phyloP scores from a whole-genome alignment of 169 alveolate species.

The Cryptosporidium sp. region DNA sequence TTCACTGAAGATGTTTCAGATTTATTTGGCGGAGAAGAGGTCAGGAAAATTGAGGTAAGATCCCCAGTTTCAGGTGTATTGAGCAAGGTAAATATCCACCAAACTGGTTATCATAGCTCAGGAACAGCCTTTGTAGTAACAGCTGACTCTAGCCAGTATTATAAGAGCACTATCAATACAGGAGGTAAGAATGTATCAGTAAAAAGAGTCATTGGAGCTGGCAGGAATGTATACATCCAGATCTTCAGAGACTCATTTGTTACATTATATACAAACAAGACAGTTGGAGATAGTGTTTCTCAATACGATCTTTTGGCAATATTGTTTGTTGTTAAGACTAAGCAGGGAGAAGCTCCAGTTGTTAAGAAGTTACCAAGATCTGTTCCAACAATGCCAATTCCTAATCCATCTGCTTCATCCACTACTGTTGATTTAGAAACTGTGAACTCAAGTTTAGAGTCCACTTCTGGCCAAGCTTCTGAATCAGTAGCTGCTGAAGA shows the following conservation, averaged over 20 bases:
- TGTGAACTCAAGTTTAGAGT: neutral
- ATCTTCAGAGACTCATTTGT: constrained; percentile 41
- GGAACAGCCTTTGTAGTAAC: constrained; percentile 72
- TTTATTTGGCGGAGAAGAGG: neutral
- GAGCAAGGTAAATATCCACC: neutral
- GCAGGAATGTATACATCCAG: constrained; percentile 68
- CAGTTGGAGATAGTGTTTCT: constrained; percentile 15
- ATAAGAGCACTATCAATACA: constrained; percentile 49
- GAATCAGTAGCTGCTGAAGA: neutral
- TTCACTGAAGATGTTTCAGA: neutral
- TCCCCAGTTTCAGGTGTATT: constrained; percentile 62
- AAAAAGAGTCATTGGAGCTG: constrained; percentile 47
- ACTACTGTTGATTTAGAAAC: constrained; percentile 16
- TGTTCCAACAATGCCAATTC: constrained; percentile 55
- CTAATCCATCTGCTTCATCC: constrained; percentile 9
- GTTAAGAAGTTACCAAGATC: constrained; percentile 68
- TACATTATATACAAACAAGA: constrained; percentile 22
- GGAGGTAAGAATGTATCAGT: constrained; percentile 54
- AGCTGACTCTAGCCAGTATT: constrained; percentile 38
- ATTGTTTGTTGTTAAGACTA: constrained; percentile 27
- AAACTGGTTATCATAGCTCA: constrained; percentile 41
- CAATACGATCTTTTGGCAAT: constrained; percentile 53
- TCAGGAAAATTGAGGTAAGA: constrained; percentile 58
- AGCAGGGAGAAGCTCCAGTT: constrained; percentile 51
- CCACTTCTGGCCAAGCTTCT: neutral